A percentile compares a stretch with the other conserved stretches of the same genome.
Conservation (phyloP, 495 filamentous ascomycete genomes). For the Lichenothelia convexa region DNA sequence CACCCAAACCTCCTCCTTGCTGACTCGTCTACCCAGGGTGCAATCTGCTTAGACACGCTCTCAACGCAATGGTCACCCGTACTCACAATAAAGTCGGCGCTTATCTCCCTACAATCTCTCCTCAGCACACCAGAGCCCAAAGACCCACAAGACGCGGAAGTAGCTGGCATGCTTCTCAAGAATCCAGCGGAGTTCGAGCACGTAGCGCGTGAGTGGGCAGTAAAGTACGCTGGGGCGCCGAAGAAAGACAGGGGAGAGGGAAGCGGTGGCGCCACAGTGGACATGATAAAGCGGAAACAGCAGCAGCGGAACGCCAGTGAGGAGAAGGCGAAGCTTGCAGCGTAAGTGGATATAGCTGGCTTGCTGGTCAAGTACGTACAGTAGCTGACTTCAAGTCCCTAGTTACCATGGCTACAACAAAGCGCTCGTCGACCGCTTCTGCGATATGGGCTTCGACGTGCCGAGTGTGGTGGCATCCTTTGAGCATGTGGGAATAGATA, state of each 20-base stretch:
- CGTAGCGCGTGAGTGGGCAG: conserved; percentile 79
- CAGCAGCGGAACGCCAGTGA: conserved; percentile 31
- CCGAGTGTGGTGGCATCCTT: conserved; percentile 74
- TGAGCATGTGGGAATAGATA: conserved; percentile 61
- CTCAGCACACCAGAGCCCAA: conserved; percentile 89
- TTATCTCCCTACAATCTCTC: conserved; percentile 81
- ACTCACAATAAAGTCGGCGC: conserved; percentile 84
- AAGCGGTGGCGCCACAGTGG: conserved; percentile 29
- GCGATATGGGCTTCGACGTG: conserved; percentile 88
- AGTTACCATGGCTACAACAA: conserved; percentile 86
- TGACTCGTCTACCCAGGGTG: conserved; percentile 40
- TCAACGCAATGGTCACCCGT: conserved; percentile 84
- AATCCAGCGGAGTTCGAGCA: conserved; percentile 61
- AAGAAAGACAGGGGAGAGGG: conserved; percentile 29
- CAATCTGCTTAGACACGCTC: conserved; percentile 92
- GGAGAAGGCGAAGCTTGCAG: conserved; percentile 26
- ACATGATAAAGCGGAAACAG: conserved; percentile 20
- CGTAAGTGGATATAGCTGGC: conserved; percentile 11
- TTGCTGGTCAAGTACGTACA: conserved; percentile 5
- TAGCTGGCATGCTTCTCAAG: conserved; percentile 74
- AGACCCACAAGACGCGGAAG: conserved; percentile 92
- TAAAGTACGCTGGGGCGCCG: conserved; percentile 66
- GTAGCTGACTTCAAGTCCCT: too few relatives aligned
- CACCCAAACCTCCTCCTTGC: too few relatives aligned
- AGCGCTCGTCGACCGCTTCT: conserved; percentile 71